Evolutionary conservation across 1,284 basidiomycete genomes (phyloP).

Genomic region (Heterobasidion occidentale): DNA sequence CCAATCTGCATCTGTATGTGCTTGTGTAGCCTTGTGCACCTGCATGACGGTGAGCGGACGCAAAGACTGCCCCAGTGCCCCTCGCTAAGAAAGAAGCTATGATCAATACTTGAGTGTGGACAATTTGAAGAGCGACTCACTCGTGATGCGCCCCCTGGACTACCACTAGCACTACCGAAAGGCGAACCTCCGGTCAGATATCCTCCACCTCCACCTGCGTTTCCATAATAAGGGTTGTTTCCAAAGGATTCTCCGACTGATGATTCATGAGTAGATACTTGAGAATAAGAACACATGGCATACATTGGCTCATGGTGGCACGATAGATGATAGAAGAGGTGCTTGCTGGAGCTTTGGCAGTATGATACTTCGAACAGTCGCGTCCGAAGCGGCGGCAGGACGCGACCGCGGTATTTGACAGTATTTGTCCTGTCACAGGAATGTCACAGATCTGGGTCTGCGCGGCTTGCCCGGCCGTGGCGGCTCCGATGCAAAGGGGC

Average conservation of each 20-base stretch:
- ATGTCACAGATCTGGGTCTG: no score
- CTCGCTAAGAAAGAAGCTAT: conserved; percentile 7
- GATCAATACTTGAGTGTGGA: background rate
- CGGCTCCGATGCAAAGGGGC: no score
- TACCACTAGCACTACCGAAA: conserved; percentile 32
- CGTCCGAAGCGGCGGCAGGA: background rate
- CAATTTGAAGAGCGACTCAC: conserved; percentile 17
- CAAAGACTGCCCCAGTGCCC: conserved; percentile 50
- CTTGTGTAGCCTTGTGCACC: conserved; percentile 69
- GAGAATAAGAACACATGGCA: conserved; percentile 7
- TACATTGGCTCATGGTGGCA: conserved; percentile 34
- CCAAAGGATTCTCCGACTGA: conserved; percentile 14
- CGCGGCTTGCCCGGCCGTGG: no score
- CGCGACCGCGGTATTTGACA: background rate
- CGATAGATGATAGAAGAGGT: no score
- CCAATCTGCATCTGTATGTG: conserved; percentile 87
- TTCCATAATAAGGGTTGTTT: conserved; percentile 28
- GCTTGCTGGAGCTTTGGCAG: no score
- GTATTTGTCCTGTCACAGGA: background rate
- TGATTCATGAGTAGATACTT: background rate
- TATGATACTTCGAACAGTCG: no score
- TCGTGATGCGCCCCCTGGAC: conserved; percentile 34
- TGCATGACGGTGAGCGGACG: conserved; percentile 86
- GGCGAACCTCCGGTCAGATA: conserved; percentile 37
- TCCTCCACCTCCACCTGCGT: conserved; percentile 17